These are phyloP conservation scores for Elymus sibiricus DNA, from an alignment of 176 grass and related monocot genomes.

Conservation along the genomic window DNA sequence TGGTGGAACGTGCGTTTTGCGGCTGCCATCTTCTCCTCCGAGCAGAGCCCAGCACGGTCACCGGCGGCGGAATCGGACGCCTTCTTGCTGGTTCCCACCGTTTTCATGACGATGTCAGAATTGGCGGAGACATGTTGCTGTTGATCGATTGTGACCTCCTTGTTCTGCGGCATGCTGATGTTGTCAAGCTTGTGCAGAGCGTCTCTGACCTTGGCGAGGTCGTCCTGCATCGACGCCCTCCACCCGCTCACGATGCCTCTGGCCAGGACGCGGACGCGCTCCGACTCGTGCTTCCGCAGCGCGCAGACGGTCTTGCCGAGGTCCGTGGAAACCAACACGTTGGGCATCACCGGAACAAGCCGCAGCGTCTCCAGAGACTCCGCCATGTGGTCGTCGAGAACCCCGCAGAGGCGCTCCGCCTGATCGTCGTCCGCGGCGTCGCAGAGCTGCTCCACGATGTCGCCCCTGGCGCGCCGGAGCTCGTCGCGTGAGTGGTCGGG, in stretches of 20 bases:
- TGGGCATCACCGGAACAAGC: not conserved
- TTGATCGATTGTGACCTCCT: no score
- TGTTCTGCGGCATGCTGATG: no score
- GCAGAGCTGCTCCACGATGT: not conserved
- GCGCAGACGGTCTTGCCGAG: not conserved
- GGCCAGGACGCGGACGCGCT: not conserved
- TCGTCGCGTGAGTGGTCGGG: not conserved
- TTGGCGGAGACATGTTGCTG: no score
- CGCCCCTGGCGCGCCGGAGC: not conserved
- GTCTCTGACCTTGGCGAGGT: not conserved
- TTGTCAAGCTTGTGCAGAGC: not conserved
- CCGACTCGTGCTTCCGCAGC: slow-evolving; percentile 4
- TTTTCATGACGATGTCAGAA: not conserved
- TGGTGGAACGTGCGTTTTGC: not conserved
- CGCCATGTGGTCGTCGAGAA: not conserved
- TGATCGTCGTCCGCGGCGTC: not conserved
- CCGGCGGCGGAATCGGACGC: not conserved
- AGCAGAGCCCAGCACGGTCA: not conserved
- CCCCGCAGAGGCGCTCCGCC: not conserved
- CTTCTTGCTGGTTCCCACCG: not conserved
- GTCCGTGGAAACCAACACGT: not conserved
- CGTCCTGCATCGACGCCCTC: not conserved
- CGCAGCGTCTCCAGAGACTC: not conserved
- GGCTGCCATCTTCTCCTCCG: not conserved
- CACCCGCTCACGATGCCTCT: not conserved